phyloP scores from a whole-genome alignment of 192 early-diverging fungal genomes.

The Pecoramyces ruminantium region DNA sequence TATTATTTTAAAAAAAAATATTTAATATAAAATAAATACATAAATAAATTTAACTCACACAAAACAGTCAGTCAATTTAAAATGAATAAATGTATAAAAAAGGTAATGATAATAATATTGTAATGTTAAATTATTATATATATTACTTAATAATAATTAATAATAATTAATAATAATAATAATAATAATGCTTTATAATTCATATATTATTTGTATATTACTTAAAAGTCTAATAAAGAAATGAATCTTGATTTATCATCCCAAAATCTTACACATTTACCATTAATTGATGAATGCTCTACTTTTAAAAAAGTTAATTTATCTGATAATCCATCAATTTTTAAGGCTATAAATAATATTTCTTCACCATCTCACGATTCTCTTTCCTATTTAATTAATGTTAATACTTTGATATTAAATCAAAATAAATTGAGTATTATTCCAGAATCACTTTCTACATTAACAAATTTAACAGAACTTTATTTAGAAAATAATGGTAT shows the following conservation, averaged over 20 bases:
- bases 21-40: no score
- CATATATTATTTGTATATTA: no score
- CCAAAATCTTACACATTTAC: background rate
- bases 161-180: background rate
- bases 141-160: background rate
- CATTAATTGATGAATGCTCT: background rate
- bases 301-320: background rate
- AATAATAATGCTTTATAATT: background rate
- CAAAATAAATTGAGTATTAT: background rate
- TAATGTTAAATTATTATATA: no score
- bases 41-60: no score
- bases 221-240: background rate
- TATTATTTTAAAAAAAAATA: no score
- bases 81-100: background rate
- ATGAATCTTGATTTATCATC: background rate
- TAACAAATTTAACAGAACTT: background rate
- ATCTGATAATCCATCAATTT: background rate
- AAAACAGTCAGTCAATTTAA: background rate
- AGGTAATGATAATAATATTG: background rate
- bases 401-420: background rate
- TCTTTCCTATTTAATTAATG: background rate
- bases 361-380: background rate
- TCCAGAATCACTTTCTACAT: background rate
- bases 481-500: background rate
- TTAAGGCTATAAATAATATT: background rate